These are phyloP conservation scores for Veloboletus limbatus DNA, from an alignment of 1,284 basidiomycete species.

Conservation along the genomic window DNA sequence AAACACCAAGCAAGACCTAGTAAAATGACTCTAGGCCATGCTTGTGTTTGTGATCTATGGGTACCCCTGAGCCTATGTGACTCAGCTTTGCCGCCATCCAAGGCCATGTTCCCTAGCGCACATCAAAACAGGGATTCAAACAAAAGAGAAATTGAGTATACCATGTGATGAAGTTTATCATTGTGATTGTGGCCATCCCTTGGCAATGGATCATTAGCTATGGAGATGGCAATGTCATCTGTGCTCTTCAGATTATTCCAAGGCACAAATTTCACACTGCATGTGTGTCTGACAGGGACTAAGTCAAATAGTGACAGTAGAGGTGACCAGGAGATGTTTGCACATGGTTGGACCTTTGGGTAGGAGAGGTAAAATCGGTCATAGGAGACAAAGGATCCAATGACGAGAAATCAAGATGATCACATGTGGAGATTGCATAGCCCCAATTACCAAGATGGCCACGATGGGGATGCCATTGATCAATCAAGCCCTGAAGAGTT, in stretches of 20 bases:
- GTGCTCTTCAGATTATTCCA: not conserved
- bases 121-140: too few relatives aligned
- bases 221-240: not conserved
- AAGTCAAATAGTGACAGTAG: too few relatives aligned
- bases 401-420: too few relatives aligned
- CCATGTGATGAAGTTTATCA: not conserved
- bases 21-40: conserved; percentile 13
- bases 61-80: not conserved
- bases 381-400: too few relatives aligned
- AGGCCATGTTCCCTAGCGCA: conserved; percentile 6
- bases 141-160: not conserved
- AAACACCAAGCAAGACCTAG: conserved; percentile 9
- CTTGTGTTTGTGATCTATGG: conserved; percentile 3
- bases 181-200: too few relatives aligned
- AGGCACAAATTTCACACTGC: too few relatives aligned
- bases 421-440: not conserved
- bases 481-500: too few relatives aligned
- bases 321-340: not conserved
- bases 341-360: too few relatives aligned
- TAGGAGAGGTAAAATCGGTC: too few relatives aligned
- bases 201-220: not conserved
- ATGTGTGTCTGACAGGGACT: too few relatives aligned
- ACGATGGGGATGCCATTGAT: too few relatives aligned
- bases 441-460: conserved; percentile 9
- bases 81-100: conserved; percentile 15